Percentiles rank a stretch among this genome's conserved stretches.
These are phyloP conservation scores for Saturnispora serradocipensis DNA, from an alignment of 805 yeast species.

Conservation along the genomic window DNA sequence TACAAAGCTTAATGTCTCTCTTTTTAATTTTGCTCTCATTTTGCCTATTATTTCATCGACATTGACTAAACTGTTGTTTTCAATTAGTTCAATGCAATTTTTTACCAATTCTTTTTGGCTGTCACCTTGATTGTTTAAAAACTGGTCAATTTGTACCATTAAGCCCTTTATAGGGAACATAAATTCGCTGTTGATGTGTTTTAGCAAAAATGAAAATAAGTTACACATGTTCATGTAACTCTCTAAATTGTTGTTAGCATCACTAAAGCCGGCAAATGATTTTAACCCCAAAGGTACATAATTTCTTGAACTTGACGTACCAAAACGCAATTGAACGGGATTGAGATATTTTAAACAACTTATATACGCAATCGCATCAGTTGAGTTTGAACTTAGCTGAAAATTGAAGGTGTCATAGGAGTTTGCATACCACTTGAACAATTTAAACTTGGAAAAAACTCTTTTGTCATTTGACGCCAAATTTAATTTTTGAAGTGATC, in stretches of 20 bases:
- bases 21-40: background rate
- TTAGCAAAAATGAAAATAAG: constrained; percentile 23
- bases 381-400: constrained; percentile 11
- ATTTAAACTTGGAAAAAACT: constrained; percentile 22
- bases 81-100: background rate
- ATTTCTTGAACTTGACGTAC: constrained; percentile 18
- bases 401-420: constrained; percentile 19
- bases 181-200: background rate
- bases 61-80: background rate
- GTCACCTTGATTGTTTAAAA: background rate
- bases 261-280: constrained; percentile 23
- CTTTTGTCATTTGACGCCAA: constrained; percentile 22
- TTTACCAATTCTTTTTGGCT: background rate
- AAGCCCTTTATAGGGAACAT: background rate
- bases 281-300: constrained; percentile 23
- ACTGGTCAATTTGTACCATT: background rate
- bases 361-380: constrained; percentile 17
- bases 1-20: background rate
- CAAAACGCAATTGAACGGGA: constrained; percentile 5
- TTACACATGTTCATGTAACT: constrained; percentile 25
- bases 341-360: constrained; percentile 18
- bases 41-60: background rate
- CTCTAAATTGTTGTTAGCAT: constrained; percentile 18
- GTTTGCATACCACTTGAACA: constrained; percentile 23
- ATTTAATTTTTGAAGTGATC: constrained; percentile 21